Base-by-base conservation (phyloP, 2,329 filamentous ascomycete species). In the Endocalyx cinctus region DNA sequence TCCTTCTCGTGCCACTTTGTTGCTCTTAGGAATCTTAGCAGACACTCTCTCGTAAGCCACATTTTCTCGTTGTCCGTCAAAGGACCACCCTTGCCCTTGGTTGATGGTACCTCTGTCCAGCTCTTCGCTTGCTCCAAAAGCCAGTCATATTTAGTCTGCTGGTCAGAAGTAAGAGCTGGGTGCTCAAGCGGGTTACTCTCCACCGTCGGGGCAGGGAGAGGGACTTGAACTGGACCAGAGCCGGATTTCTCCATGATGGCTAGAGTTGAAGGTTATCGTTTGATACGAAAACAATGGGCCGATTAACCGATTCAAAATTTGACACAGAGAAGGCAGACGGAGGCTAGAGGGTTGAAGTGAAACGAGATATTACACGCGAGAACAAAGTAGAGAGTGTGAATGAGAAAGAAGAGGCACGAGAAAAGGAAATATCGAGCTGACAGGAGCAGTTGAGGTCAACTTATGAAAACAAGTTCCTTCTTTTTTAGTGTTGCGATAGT, bases 21-120 rank as follows among this genome's bases (percentile, higher is more conserved):
- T 14, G 92, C 92, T 39, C 90, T 84, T 18, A 98, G 79, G 59
- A 95, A 98, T 48, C 92, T 84, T 25, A 96, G 72, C 12, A 98
- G 73, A 57, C 90, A 97, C 59, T 98, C 92, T 45, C 81, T 79
- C 10, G 89, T 95, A 47, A 98, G 74, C 80, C 87, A 98, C 66
- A 92, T 79, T 53, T 79, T 83, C 64, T 98, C 92, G 31, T 70
- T 66, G 38, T 94, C 87, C 31, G 78, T 80, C 38, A 97, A 64
- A 2, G 86, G 79, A 3, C 77, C 76, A 7, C 58, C 72, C 41
- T 72, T 70, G 41, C 61, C 82, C 34, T 75, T 74, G 6, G 71
- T 69, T 12, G 50, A 50, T 10, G 75, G 76, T 17, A 94, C 64
- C 8, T 79, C 77, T 10, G 74, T 77, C 84, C 88, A 94, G 48